Evolutionary conservation across 2,329 filamentous ascomycete genomes (phyloP), one percentile per base, ranked within the genome.

Genomic region (Colletotrichum scovillei): DNA sequence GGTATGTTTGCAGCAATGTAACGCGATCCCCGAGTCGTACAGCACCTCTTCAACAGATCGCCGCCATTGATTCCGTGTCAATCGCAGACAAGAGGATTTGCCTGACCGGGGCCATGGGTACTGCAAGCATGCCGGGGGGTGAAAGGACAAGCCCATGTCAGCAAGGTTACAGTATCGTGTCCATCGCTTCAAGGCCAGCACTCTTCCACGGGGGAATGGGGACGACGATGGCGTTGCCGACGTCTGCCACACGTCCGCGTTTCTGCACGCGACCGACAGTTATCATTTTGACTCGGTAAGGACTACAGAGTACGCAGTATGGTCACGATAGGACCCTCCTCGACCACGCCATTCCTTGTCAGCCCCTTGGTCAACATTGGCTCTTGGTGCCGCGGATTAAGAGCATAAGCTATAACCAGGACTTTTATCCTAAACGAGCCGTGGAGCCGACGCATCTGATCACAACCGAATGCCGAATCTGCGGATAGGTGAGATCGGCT

Each of bases 401-500:
- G 22, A 67, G 57, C 57, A 68, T 52, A 42, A 56, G 32, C 56
- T 72, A 63, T 72, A 57, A 46, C 16, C 68, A 63, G 68, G 67
- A 57, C n/a, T 22, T 67, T 42, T 63, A 53, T 56, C 68, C 62
- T 42, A 72, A 74, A 63, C 62, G 38, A 60, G 68, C 12, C 67
- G 68, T 72, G 72, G 62, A 72, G 68, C 72, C 72, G 72, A 72
- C 63, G 57, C 63, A 72, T 67, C 68, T 74, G 49, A 63, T 62
- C 32, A 63, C 57, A 72, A 63, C 72, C 72, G 72, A 74, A 72
- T 72, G 72, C 72, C 72, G 72, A 72, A 72, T 74, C 63, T 67
- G 71, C 32, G 32, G 62, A 53, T 72, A 49, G 52, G n/a, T 42
- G 52, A 62, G 68, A 74, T 74, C 63, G 62, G 52, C 63, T 72